phyloP scores from a whole-genome alignment of 495 filamentous ascomycete species.

The Beverwykella pulmonaria region DNA sequence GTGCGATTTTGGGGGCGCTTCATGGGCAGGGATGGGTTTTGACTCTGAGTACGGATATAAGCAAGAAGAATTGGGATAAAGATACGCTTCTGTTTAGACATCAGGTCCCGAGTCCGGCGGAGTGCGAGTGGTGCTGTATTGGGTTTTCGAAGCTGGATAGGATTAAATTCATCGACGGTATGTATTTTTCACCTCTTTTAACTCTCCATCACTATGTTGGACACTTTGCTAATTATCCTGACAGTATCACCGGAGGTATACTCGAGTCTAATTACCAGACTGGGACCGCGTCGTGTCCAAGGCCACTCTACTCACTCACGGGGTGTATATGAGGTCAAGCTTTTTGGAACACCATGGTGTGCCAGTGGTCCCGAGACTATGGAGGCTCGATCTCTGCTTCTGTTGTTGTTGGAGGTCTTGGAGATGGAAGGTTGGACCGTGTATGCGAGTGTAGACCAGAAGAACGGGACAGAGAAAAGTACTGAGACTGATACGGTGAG shows the following conservation, averaged over 20 bases:
- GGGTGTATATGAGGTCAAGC: constrained; percentile 28
- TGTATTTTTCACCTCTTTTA: too few relatives aligned
- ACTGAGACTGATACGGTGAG: constrained; percentile 30
- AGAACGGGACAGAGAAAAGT: constrained; percentile 13
- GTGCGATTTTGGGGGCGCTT: constrained; percentile 16
- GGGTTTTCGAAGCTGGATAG: constrained; percentile 24
- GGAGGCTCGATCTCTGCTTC: constrained; percentile 15
- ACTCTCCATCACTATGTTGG: too few relatives aligned
- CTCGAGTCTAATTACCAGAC: not conserved
- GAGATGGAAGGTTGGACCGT: constrained; percentile 34
- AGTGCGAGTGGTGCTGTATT: constrained; percentile 29
- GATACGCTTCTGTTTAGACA: constrained; percentile 34
- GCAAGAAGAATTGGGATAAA: constrained; percentile 22
- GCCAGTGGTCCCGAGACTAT: constrained; percentile 20
- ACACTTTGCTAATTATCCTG: not conserved
- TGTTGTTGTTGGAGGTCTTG: constrained; percentile 26
- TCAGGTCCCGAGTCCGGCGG: constrained; percentile 29
- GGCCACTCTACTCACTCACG: not conserved
- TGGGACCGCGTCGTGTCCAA: constrained; percentile 2
- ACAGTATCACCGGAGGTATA: constrained; percentile 6
- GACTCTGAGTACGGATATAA: constrained; percentile 26
- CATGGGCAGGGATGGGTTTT: constrained; percentile 32
- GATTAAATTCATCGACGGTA: constrained; percentile 26
- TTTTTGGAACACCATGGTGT: constrained; percentile 21
- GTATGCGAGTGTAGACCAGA: constrained; percentile 37